phyloP scores from a whole-genome alignment of 2,329 filamentous ascomycete species.

The Xylariaceae sp. region DNA sequence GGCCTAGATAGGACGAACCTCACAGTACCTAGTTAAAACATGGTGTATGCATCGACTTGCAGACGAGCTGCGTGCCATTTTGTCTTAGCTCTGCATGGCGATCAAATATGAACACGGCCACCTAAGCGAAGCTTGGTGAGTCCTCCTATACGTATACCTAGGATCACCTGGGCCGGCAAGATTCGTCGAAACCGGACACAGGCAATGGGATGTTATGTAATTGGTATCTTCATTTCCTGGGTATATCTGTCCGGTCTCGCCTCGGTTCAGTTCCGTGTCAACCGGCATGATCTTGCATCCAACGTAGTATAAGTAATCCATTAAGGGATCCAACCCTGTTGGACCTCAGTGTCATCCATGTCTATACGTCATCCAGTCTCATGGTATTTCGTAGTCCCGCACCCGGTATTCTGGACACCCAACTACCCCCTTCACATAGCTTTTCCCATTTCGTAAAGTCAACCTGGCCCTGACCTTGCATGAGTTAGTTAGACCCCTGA shows the following conservation, averaged over 20 bases:
- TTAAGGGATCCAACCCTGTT: conserved; percentile 10
- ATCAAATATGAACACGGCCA: conserved; percentile 1
- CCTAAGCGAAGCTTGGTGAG: not conserved
- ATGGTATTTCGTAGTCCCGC: too few species aligned
- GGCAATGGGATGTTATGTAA: not conserved
- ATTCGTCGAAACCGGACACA: not conserved
- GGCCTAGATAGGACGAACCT: too few species aligned
- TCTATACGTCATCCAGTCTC: too few species aligned
- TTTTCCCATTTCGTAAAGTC: not conserved
- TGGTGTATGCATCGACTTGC: conserved; percentile 9
- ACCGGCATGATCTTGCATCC: conserved; percentile 8
- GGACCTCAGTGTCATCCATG: not conserved
- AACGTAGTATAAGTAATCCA: conserved; percentile 5
- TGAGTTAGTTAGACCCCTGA: not conserved
- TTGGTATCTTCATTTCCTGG: not conserved
- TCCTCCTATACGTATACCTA: conserved; percentile 3
- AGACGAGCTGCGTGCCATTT: conserved; percentile 10
- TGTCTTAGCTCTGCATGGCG: conserved; percentile 7
- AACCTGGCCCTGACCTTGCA: not conserved
- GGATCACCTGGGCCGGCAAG: not conserved
- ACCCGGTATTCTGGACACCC: not conserved
- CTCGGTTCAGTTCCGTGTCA: not conserved
- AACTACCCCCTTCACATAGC: not conserved
- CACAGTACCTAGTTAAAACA: too few species aligned
- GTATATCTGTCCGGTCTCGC: not conserved